These are phyloP conservation scores for Herpetospermum pedunculosum DNA, from an alignment of 306 rosid genomes.

Conservation along the genomic window DNA sequence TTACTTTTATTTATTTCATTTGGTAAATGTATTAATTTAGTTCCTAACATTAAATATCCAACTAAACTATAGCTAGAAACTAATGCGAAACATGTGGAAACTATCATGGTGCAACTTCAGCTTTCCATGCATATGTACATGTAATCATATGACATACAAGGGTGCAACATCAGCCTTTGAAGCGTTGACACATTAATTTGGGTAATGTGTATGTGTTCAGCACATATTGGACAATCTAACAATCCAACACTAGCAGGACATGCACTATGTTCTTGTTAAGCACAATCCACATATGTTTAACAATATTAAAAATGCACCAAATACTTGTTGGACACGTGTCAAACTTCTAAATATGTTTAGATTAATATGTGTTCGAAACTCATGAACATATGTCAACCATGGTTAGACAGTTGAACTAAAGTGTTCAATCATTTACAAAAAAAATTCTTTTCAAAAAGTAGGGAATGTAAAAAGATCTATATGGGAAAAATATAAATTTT, in stretches of 20 bases:
- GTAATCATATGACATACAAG: background rate
- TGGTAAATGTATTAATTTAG: background rate
- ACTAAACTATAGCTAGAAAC: background rate
- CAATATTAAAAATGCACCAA: background rate
- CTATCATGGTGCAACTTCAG: background rate
- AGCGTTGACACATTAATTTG: background rate
- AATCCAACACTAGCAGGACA: background rate
- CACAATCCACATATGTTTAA: background rate
- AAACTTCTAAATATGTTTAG: background rate
- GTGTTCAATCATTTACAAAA: background rate
- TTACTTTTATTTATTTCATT: background rate
- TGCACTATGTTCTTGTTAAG: background rate
- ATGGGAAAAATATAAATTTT: background rate
- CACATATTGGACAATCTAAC: background rate
- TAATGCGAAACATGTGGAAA: background rate
- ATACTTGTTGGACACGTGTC: background rate
- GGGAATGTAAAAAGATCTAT: background rate
- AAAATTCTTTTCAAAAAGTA: too few species aligned
- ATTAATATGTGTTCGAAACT: background rate
- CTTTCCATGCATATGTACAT: background rate
- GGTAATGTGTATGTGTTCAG: background rate
- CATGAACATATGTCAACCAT: background rate
- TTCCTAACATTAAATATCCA: background rate
- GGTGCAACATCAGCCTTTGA: background rate
- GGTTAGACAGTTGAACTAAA: background rate